Conservation (phyloP, 495 filamentous ascomycete genomes). For the Podospora bellae-mahoneyi region DNA sequence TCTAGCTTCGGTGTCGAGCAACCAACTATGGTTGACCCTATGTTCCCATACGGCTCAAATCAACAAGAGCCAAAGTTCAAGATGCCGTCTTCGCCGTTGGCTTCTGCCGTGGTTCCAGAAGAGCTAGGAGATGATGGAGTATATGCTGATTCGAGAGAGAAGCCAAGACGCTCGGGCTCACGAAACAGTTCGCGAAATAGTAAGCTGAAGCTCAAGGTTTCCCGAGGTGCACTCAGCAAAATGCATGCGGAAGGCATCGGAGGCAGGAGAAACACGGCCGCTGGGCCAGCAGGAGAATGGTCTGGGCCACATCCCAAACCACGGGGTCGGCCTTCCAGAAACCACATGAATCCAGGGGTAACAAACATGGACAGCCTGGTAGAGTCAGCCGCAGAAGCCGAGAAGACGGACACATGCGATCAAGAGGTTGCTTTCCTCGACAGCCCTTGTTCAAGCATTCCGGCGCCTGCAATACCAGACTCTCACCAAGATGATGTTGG, state of each 20-base stretch:
- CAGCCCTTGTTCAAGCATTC: background rate
- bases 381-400: background rate
- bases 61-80: background rate
- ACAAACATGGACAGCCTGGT: slow-evolving; percentile 4
- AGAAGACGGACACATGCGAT: background rate
- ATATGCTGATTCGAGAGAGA: background rate
- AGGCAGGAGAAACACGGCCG: background rate
- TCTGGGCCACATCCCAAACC: background rate
- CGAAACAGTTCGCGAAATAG: slow-evolving; percentile 7
- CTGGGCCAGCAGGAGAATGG: background rate
- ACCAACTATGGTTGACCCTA: background rate
- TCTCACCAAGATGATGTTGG: background rate
- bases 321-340: background rate
- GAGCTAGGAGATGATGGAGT: background rate
- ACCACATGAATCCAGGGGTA: background rate
- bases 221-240: slow-evolving; percentile 27
- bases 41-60: background rate
- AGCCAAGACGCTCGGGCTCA: background rate
- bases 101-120: background rate
- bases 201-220: slow-evolving; percentile 27
- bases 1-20: background rate
- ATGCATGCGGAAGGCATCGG: slow-evolving; percentile 8
- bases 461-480: background rate
- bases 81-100: background rate
- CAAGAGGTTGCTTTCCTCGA: background rate